Conservation (phyloP, 2,329 filamentous ascomycete species). For the Fusarium azukiicola region DNA sequence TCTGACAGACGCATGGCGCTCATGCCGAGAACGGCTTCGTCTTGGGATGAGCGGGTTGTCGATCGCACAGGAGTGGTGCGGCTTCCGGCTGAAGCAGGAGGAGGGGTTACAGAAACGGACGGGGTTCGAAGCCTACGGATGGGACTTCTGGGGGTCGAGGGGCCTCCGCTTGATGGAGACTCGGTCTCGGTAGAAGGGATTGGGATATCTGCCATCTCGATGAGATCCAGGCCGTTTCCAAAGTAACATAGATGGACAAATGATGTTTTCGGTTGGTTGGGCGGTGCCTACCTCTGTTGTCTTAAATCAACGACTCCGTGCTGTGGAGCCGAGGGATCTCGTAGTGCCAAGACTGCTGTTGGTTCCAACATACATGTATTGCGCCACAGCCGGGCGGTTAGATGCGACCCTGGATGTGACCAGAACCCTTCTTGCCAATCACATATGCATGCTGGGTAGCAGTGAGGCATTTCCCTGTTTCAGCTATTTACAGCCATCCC, state of each 20-base stretch:
- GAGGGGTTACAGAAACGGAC: conserved; percentile 40
- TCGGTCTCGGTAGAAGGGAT: conserved; percentile 41
- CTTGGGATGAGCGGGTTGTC: neutral
- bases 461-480: conserved; percentile 3
- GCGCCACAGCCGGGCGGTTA: conserved; percentile 17
- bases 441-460: neutral
- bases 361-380: neutral
- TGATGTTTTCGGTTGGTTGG: neutral
- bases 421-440: neutral
- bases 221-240: neutral
- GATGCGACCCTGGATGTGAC: conserved; percentile 4
- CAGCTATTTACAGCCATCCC: neutral
- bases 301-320: neutral
- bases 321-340: neutral
- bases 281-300: too few relatives aligned
- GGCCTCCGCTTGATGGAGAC: neutral
- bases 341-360: conserved; percentile 9
- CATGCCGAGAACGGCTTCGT: conserved; percentile 17
- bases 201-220: conserved; percentile 34
- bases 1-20: conserved; percentile 33
- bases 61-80: neutral
- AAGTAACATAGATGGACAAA: neutral
- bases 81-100: neutral
- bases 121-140: conserved; percentile 36
- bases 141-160: neutral